Conservation (phyloP, 768 basidiomycete genomes). For the Asterophora parasitica region DNA sequence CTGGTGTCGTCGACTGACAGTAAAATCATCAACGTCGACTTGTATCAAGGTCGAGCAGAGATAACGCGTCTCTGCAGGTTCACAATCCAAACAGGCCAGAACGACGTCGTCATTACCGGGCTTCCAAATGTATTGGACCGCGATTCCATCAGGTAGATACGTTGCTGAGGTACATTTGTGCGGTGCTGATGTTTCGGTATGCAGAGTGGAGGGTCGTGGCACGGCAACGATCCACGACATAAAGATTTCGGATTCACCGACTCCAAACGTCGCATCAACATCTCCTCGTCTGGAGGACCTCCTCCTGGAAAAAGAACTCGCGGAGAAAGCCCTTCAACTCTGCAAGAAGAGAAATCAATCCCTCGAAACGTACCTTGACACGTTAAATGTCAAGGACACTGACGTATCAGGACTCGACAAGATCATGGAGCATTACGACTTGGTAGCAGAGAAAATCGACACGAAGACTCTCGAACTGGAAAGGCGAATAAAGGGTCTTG, state of each 20-base stretch:
- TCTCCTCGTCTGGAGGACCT: constrained; percentile 21
- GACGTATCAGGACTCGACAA: constrained; percentile 15
- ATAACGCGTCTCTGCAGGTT: constrained; percentile 31
- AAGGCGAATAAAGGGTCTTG: constrained; percentile 14
- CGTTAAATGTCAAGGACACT: constrained; percentile 22
- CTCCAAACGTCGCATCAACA: constrained; percentile 11
- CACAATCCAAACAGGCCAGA: background rate
- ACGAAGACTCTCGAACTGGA: constrained; percentile 18
- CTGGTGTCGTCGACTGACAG: constrained; percentile 25
- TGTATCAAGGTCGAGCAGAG: constrained; percentile 35
- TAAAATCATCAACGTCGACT: constrained; percentile 28
- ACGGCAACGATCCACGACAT: constrained; percentile 34
- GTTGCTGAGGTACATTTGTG: background rate
- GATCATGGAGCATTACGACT: constrained; percentile 19
- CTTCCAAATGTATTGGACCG: constrained; percentile 23
- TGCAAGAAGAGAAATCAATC: constrained; percentile 18
- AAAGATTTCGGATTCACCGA: constrained; percentile 19
- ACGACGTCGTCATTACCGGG: too few species aligned
- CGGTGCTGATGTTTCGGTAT: background rate
- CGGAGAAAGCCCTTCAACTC: constrained; percentile 20
- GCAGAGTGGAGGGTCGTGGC: constrained; percentile 31
- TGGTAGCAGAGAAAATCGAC: constrained; percentile 24
- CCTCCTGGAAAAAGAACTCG: constrained; percentile 9
- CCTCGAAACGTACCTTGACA: constrained; percentile 23
- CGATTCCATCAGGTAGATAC: constrained; percentile 26